Evolutionary conservation across 495 filamentous ascomycete species (phyloP), one percentile per base, ranked within the genome.

Genomic region (Xylaria scruposa): DNA sequence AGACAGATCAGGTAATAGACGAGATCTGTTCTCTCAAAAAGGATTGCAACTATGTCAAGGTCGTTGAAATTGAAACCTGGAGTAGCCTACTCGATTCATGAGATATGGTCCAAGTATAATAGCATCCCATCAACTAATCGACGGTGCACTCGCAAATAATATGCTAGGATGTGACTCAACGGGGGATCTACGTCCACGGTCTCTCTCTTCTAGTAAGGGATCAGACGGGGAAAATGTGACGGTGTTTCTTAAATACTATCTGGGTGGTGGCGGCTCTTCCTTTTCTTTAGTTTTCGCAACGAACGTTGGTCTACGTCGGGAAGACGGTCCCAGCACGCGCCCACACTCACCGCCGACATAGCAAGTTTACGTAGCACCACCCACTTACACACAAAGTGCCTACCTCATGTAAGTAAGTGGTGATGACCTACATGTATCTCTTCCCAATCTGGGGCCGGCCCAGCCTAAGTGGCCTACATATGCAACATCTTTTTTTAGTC

Each of bases 301-400:
- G 46, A 60, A 19, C 26, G 46, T 38, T 42, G 24, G 21, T 17
- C 51, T 46, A 33, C 38, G 46, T 56, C 68, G 68, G 68, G 59
- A 70, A 70, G 47, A 70, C 68, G 68, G 68, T 70, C 68, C 65
- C 60, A 56, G 33, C 17, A 70, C 68, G 58, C 68, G 68, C 44
- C 12, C 59, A 56, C 68, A 46, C 60, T 33, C 40, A 54, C 59
- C 59, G 65, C 47, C 65, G 65, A 67, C 47, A 53, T 2, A 67
- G 7, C 63, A 53, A 67, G 17, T 59, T n/a, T 54, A 70, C 68
- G 68, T 70, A 64, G 68, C 68, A 70, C 68, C 68, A 70, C 64
- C 59, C 68, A 70, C 68, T 64, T 54, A 54, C 59, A 70, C 47
- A 51, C 21, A 47, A 19, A 31, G 46, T 47, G 31, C 44, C 51